These are phyloP conservation scores for Bipolaris sorokiniana DNA, from an alignment of 2,329 filamentous ascomycete species.

Conservation along the genomic window DNA sequence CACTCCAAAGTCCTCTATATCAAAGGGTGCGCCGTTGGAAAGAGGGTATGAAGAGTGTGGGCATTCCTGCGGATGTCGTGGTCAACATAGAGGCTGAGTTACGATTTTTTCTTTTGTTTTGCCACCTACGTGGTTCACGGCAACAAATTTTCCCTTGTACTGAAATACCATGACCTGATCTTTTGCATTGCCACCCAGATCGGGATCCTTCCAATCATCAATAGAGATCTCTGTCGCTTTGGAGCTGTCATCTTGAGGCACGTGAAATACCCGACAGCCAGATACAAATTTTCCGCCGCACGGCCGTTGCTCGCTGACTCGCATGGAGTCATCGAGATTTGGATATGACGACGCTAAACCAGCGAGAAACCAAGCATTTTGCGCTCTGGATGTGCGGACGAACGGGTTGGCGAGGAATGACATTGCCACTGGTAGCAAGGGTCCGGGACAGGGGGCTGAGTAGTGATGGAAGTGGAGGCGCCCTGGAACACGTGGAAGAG, in stretches of 20 bases:
- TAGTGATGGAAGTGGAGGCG: slow-evolving; percentile 1
- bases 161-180: slow-evolving; percentile 71
- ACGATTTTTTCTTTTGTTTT: too few species aligned
- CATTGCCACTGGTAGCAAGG: slow-evolving; percentile 13
- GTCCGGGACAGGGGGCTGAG: not conserved
- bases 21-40: slow-evolving; percentile 67
- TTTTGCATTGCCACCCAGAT: slow-evolving; percentile 37
- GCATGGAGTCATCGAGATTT: slow-evolving; percentile 18
- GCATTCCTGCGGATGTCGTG: slow-evolving; percentile 50
- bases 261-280: slow-evolving; percentile 35
- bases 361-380: slow-evolving; percentile 34
- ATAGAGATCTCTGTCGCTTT: slow-evolving; percentile 25
- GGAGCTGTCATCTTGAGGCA: slow-evolving; percentile 31
- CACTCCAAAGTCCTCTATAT: slow-evolving; percentile 75
- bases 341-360: slow-evolving; percentile 30
- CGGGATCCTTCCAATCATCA: slow-evolving; percentile 36
- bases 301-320: slow-evolving; percentile 24
- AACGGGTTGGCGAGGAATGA: slow-evolving; percentile 32
- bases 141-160: slow-evolving; percentile 68
- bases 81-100: not conserved
- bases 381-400: slow-evolving; percentile 26
- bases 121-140: slow-evolving; percentile 66
- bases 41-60: slow-evolving; percentile 72
- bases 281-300: slow-evolving; percentile 22
- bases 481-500: not conserved